These are phyloP conservation scores for Phytopythium helicoides DNA, from an alignment of 352 stramenopile genomes.

Conservation along the genomic window DNA sequence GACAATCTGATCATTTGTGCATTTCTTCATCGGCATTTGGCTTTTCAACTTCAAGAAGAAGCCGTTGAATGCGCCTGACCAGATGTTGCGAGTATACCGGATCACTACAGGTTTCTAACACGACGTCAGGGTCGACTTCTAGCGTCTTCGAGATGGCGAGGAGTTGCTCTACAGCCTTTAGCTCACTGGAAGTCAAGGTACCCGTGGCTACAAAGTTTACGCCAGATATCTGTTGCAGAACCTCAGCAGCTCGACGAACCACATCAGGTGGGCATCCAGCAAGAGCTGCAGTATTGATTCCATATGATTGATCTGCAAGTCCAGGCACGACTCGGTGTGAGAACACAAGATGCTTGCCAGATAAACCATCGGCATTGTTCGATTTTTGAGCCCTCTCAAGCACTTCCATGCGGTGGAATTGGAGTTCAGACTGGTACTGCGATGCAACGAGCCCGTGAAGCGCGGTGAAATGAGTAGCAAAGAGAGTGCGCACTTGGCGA, in stretches of 20 bases:
- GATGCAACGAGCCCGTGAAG: constrained; percentile 39
- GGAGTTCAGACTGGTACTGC: constrained; percentile 31
- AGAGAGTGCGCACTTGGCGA: constrained; percentile 61
- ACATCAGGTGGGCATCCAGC: constrained; percentile 60
- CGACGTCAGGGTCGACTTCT: not conserved
- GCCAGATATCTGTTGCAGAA: constrained; percentile 31
- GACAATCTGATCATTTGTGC: too few relatives aligned
- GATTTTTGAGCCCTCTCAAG: constrained; percentile 23
- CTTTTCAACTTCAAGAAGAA: not conserved
- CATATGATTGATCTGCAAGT: constrained; percentile 70
- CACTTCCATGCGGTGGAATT: constrained; percentile 72
- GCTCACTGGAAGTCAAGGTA: not conserved
- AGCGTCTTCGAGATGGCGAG: not conserved
- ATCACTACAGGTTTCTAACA: not conserved
- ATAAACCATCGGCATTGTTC: not conserved
- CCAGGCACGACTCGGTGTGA: constrained; percentile 74
- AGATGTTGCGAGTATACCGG: not conserved
- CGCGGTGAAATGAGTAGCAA: constrained; percentile 85
- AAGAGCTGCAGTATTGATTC: constrained; percentile 70
- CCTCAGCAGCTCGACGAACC: constrained; percentile 42
- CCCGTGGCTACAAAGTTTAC: not conserved
- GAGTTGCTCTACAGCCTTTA: not conserved
- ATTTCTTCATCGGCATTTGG: too few relatives aligned
- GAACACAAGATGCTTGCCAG: constrained; percentile 55
- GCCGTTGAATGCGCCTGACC: not conserved